Base-by-base conservation (phyloP, 495 filamentous ascomycete genomes). In the Neurospora discreta region DNA sequence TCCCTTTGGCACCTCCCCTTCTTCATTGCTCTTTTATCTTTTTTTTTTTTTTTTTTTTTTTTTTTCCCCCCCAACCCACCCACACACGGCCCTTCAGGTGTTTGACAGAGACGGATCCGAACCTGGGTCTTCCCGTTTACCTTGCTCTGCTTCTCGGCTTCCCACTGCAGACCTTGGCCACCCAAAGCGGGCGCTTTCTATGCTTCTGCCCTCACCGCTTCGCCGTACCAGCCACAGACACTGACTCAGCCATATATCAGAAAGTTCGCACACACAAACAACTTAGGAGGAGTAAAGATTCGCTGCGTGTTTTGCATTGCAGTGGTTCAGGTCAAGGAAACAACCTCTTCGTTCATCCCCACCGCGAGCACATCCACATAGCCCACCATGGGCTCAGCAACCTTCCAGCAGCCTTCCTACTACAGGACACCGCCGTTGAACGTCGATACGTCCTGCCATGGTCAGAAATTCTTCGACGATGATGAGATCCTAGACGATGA, bases 401-500 rank as follows among this genome's bases (percentile, higher is more conserved):
- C 71, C 16, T 87, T 80, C 78, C 79, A 80, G 72, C 86, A 86
- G 81, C 81, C 82, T 81, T 85, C 90, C 74, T 90, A 85, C 80
- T 90, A 90, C 80, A 84, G 88, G 84, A 82, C 87, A 76, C 85
- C 87, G 73, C 81, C 87, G 41, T 82, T 90, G 75, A 82, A 88
- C 41, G 83, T 91, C 80, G 88, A 91, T 76, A 86, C 89, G 69
- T 85, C 74, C 75, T 65, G 52, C 26, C 81, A 85, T 73, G 79
- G 83, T 71, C 84, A 87, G 69, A 86, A 88, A 74, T 90, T 84
- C 83, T 87, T 90, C 73, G 91, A 94, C 74, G 92, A 94, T 72
- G 92, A 95, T 82, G 91, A 93, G 77, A 90, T 94, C 80, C 84
- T 96, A 74, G 93, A 96, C 82, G 91, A 95, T 60, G 90, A 91